These are phyloP conservation scores for Pouteria campechiana DNA, from an alignment of 179 eudicot species.

Conservation along the genomic window DNA sequence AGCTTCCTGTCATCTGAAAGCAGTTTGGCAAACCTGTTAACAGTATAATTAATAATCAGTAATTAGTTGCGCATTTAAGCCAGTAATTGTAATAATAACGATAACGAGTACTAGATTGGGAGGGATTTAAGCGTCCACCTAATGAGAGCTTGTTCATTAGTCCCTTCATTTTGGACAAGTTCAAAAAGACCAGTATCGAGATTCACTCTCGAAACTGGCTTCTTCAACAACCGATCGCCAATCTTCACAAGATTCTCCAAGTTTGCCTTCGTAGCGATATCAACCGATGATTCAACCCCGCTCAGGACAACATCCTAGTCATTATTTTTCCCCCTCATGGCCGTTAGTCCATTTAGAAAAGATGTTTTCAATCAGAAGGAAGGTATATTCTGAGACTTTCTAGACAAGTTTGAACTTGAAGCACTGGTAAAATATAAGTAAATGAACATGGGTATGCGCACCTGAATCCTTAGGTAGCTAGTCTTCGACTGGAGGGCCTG, in stretches of 20 bases:
- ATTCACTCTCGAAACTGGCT: slow-evolving; percentile 29
- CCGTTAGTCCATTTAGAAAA: too few relatives aligned
- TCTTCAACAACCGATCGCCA: slow-evolving; percentile 22
- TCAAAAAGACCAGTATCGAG: slow-evolving; percentile 37
- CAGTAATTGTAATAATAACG: too few relatives aligned
- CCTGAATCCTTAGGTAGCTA: slow-evolving; percentile 28
- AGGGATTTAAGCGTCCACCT: too few relatives aligned
- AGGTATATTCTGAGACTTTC: too few relatives aligned
- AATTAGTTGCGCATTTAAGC: too few relatives aligned
- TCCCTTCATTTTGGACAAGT: slow-evolving; percentile 20
- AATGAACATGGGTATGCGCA: background rate
- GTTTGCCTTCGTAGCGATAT: slow-evolving; percentile 21
- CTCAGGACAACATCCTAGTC: slow-evolving; percentile 18
- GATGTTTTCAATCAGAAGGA: too few relatives aligned
- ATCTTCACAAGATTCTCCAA: slow-evolving; percentile 19
- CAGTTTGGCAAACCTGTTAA: slow-evolving; percentile 16
- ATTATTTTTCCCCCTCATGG: too few relatives aligned
- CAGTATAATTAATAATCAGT: too few relatives aligned
- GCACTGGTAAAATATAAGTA: background rate
- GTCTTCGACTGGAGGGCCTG: slow-evolving; percentile 13
- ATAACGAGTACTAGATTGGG: too few relatives aligned
- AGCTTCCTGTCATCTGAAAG: slow-evolving; percentile 25
- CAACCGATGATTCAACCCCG: slow-evolving; percentile 19
- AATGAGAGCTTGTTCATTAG: slow-evolving; percentile 27
- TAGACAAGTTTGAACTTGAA: too few relatives aligned